A percentile compares a stretch with the other conserved stretches of the same genome.
Evolutionary conservation across 352 stramenopile genomes (phyloP).

Genomic region (Pythium rhizo-oryzae): DNA sequence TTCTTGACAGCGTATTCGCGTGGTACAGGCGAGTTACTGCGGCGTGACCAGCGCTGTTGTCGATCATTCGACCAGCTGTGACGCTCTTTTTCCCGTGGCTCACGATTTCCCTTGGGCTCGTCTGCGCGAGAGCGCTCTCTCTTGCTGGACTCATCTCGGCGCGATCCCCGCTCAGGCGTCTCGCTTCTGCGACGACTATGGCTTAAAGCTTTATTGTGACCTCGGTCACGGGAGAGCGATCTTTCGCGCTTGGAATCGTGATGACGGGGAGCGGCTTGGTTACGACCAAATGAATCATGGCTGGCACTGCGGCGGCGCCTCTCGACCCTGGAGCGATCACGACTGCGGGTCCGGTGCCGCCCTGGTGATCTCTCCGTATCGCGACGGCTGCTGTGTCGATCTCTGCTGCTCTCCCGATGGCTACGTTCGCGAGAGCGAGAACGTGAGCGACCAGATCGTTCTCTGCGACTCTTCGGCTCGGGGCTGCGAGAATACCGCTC

Average conservation of each 20-base stretch:
- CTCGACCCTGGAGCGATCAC: not conserved
- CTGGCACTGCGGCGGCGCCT: slow-evolving; percentile 10
- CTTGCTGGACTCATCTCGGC: slow-evolving; percentile 11
- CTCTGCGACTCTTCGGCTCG: not conserved
- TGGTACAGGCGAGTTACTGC: not conserved
- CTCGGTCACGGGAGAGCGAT: not conserved
- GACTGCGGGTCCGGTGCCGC: slow-evolving; percentile 5
- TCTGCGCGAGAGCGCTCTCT: not conserved
- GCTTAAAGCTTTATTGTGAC: not conserved
- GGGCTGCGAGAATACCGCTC: not conserved
- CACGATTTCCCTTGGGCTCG: not conserved
- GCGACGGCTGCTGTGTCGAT: slow-evolving; percentile 5
- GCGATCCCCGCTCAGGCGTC: slow-evolving; percentile 2
- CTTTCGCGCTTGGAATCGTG: not conserved
- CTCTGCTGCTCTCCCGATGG: slow-evolving; percentile 9
- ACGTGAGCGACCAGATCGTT: not conserved
- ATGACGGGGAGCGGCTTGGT: not conserved
- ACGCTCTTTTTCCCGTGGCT: not conserved
- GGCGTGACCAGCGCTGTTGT: not conserved
- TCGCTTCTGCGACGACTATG: slow-evolving; percentile 1
- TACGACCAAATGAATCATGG: slow-evolving; percentile 21
- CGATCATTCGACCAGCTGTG: slow-evolving; percentile 2
- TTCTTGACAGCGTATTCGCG: slow-evolving; percentile 31
- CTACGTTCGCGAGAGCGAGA: slow-evolving; percentile 10
- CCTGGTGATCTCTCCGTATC: not conserved